These are phyloP conservation scores for Uromyces viciae-fabae DNA, from an alignment of 1,284 basidiomycete genomes.

Conservation along the genomic window DNA sequence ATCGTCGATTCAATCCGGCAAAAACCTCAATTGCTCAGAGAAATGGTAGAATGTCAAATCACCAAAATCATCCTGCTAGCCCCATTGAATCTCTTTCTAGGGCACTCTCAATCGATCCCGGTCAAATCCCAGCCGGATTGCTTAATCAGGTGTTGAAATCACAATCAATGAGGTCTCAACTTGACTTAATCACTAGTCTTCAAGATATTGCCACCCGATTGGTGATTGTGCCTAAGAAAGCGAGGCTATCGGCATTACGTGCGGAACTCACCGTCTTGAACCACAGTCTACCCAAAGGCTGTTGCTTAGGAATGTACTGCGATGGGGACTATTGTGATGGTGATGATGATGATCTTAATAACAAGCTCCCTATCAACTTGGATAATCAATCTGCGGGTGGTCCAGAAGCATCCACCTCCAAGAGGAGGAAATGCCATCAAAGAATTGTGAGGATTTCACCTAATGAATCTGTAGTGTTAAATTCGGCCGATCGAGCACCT, in stretches of 20 bases:
- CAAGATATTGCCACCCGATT: slow-evolving; percentile 91
- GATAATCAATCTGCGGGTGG: slow-evolving; percentile 47
- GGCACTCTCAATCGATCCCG: slow-evolving; percentile 19
- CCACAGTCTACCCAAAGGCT: slow-evolving; percentile 73
- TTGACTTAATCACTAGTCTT: slow-evolving; percentile 79
- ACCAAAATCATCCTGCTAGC: slow-evolving; percentile 2
- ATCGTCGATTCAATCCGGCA: slow-evolving; percentile 59
- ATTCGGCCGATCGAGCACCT: slow-evolving; percentile 93
- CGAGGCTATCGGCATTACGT: slow-evolving; percentile 86
- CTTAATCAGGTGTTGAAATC: slow-evolving; percentile 43
- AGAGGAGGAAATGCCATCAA: slow-evolving; percentile 65
- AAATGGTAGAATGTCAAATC: slow-evolving; percentile 6
- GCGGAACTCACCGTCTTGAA: slow-evolving; percentile 94
- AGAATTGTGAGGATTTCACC: slow-evolving; percentile 95
- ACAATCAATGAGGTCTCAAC: slow-evolving; percentile 66
- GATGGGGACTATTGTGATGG: slow-evolving; percentile 34
- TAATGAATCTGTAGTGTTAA: slow-evolving; percentile 94
- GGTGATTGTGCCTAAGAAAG: slow-evolving; percentile 85
- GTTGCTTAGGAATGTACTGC: slow-evolving; percentile 45
- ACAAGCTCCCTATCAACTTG: neutral
- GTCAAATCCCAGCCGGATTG: slow-evolving; percentile 12
- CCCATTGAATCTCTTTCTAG: slow-evolving; percentile 18
- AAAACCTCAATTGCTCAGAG: slow-evolving; percentile 14
- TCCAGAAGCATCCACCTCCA: slow-evolving; percentile 52
- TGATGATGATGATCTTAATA: neutral